These are phyloP conservation scores for Kluyveromyces sp. DNA, from an alignment of 1,139 yeast genomes.

Conservation along the genomic window DNA sequence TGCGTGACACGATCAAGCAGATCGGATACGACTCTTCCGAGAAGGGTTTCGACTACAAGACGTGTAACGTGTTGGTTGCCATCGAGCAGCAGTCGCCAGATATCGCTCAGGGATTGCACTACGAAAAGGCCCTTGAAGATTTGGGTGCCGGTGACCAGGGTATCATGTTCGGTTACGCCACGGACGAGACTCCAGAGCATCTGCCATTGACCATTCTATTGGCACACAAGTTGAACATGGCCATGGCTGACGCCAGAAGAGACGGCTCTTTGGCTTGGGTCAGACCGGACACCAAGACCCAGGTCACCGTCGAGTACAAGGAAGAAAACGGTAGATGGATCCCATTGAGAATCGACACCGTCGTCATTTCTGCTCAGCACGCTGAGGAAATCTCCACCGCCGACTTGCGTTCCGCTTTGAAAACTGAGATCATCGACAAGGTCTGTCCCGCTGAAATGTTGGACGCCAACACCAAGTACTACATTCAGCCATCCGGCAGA, in stretches of 20 bases:
- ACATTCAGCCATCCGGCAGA: conserved; percentile 99
- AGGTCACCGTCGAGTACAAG: conserved; percentile 94
- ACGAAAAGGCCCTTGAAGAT: conserved; percentile 92
- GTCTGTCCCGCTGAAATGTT: conserved; percentile 86
- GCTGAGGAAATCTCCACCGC: conserved; percentile 92
- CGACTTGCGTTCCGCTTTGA: conserved; percentile 74
- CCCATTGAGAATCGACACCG: conserved; percentile 94
- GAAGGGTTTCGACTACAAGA: conserved; percentile 98
- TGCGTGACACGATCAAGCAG: conserved; percentile 97
- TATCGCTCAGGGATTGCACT: conserved; percentile 98
- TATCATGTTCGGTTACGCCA: conserved; percentile 99
- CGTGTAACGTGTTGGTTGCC: conserved; percentile 98
- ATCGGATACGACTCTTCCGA: conserved; percentile 95
- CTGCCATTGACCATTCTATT: conserved; percentile 91
- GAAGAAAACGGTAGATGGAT: conserved; percentile 91
- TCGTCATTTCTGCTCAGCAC: conserved; percentile 96
- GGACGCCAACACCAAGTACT: conserved; percentile 93
- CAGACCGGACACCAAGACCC: conserved; percentile 99
- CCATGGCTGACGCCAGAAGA: conserved; percentile 96
- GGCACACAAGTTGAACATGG: conserved; percentile 94
- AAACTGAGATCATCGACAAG: conserved; percentile 76
- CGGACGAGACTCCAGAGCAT: conserved; percentile 97
- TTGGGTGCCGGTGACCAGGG: conserved; percentile 99
- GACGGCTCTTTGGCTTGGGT: conserved; percentile 91
- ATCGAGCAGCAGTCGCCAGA: conserved; percentile 99